Percentiles rank a stretch among this genome's conserved stretches.
Evolutionary conservation across 257 asterid species (phyloP).

Genomic region (Fraxinus quadrangulata): DNA sequence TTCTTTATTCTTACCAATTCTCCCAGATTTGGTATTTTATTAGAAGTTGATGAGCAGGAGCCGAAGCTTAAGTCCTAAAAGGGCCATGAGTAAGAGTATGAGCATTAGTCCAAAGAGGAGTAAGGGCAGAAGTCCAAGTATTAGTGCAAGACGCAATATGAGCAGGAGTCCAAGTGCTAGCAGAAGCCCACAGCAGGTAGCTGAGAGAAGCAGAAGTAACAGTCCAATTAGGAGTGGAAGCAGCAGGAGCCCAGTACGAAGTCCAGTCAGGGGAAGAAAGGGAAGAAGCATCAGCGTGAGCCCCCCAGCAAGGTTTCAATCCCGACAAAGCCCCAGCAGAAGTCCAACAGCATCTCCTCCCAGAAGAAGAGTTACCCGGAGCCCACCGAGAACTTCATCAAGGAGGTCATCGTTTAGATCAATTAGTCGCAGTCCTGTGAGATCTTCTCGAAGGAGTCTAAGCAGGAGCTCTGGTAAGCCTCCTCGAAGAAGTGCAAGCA

Average conservation of each 20-base stretch:
- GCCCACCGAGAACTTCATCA: slow-evolving; percentile 58
- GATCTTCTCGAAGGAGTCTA: slow-evolving; percentile 50
- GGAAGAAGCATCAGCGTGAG: slow-evolving; percentile 57
- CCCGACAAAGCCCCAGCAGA: slow-evolving; percentile 37
- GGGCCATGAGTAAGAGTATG: slow-evolving; percentile 78
- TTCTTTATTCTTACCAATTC: slow-evolving; percentile 40
- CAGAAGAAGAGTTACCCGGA: slow-evolving; percentile 47
- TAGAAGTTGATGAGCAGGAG: slow-evolving; percentile 62
- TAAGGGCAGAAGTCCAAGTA: slow-evolving; percentile 54
- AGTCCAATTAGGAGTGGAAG: slow-evolving; percentile 40
- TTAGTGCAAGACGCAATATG: slow-evolving; percentile 42
- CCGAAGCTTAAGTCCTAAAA: slow-evolving; percentile 65
- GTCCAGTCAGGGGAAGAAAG: slow-evolving; percentile 51
- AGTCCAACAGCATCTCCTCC: slow-evolving; percentile 48
- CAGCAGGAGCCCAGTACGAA: slow-evolving; percentile 43
- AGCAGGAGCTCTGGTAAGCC: slow-evolving; percentile 57
- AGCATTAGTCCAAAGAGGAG: slow-evolving; percentile 82
- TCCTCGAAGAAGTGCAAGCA: slow-evolving; percentile 69
- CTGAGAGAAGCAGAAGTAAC: slow-evolving; percentile 44
- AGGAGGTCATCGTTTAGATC: slow-evolving; percentile 58
- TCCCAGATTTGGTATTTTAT: slow-evolving; percentile 32
- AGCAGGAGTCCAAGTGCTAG: slow-evolving; percentile 65
- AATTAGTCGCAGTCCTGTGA: slow-evolving; percentile 60
- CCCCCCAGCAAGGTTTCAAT: slow-evolving; percentile 50
- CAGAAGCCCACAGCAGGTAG: slow-evolving; percentile 50